Evolutionary conservation across 345 rosid genomes (phyloP).

Genomic region (Arabidopsis suecica): DNA sequence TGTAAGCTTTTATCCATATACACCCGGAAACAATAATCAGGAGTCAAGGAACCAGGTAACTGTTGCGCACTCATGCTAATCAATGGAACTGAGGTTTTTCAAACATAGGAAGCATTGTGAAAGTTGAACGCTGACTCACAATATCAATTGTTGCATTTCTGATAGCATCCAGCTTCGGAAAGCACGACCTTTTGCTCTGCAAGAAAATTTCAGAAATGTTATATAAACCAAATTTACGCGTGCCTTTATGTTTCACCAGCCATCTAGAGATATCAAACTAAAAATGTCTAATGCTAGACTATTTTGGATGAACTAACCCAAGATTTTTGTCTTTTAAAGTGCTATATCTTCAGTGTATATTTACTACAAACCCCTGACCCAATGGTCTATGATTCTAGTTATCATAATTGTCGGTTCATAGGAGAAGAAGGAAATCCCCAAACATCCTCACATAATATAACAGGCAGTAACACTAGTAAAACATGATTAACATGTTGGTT

Average conservation of each 20-base stretch:
- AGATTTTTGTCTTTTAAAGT: background rate
- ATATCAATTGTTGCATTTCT: slow-evolving; percentile 90
- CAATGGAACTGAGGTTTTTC: slow-evolving; percentile 4
- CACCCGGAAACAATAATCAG: slow-evolving; percentile 31
- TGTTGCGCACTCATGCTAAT: slow-evolving; percentile 4
- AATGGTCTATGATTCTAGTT: background rate
- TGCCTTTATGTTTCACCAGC: background rate
- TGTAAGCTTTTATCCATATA: slow-evolving; percentile 66
- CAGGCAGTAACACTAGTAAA: slow-evolving; percentile 14
- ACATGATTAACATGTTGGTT: background rate
- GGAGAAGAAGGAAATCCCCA: background rate
- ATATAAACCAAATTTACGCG: slow-evolving; percentile 1
- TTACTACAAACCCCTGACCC: background rate
- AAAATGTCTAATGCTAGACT: slow-evolving; percentile 5
- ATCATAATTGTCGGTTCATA: slow-evolving; percentile 1
- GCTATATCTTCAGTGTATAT: background rate
- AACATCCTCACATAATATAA: background rate
- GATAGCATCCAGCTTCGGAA: slow-evolving; percentile 86
- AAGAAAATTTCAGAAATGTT: slow-evolving; percentile 39
- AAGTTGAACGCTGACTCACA: slow-evolving; percentile 56
- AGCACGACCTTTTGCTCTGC: slow-evolving; percentile 85
- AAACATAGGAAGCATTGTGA: slow-evolving; percentile 5
- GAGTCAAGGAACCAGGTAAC: slow-evolving; percentile 18
- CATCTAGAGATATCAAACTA: background rate
- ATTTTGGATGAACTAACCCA: background rate